Base-by-base conservation (phyloP, 2,329 filamentous ascomycete species). In the Colletotrichum tamarilloi region DNA sequence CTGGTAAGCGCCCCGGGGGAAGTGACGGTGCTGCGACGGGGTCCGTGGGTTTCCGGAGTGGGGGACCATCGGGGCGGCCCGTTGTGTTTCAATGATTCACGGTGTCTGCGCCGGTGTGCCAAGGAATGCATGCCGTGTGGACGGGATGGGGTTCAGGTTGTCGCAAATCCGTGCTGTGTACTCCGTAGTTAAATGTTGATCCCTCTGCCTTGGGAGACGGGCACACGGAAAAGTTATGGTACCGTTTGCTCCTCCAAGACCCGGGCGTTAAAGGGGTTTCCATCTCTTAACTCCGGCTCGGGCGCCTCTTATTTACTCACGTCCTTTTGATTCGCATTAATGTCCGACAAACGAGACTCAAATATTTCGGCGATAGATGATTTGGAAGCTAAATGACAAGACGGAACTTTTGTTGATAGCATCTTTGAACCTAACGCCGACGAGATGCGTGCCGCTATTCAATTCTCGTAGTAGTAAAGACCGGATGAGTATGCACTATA, bases 201-300 rank as follows among this genome's bases (percentile, higher is more conserved):
- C 22, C 16, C 2, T 11, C 2, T 11, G 5, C 16, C 26, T 5
- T 14, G 38, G 24, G 16, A 32, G 46, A 3, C 57, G 4, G 26
- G 16, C 38, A 42, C 38, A 42, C 14, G 38, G 38, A 42, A 19
- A 42, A 42, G 38, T 42, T 16, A 19, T 2, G 42, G n/a, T n/a
- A 32, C 26, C n/a, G 8, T 5, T 9, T 26, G 14, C 28, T 49
- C 42, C 8, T 9, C 16, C 8, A 11, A 49, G 53, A 16, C 8
- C 32, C 62, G 52, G 62, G 9, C 52, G 22, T 56, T 56, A 52
- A 28, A 56, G 35, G 30, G 19, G 22, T 42, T 22, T 22, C 35
- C 46, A 49, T 49, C 63, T 66, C 63, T 53, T 58, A 58, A 57
- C 52, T 58, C 63, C 53, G 63, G 32, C 11, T 9, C 16, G 16